Base-by-base conservation (phyloP, 192 early-diverging fungal species). In the Funneliformis geosporum region DNA sequence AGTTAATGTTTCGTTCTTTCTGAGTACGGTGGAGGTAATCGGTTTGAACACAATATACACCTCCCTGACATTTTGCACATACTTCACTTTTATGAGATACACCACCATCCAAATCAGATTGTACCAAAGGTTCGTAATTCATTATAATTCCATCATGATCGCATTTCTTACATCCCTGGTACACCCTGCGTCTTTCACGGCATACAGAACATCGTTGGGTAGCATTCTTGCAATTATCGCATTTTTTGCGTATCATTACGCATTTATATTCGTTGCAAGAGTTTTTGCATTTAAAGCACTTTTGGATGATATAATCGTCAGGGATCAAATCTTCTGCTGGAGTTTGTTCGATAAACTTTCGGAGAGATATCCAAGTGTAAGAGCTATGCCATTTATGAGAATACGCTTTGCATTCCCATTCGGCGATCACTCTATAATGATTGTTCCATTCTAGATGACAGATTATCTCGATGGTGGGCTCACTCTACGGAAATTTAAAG, bases 311-410 rank as follows among this genome's bases (percentile, higher is more conserved):
- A 76, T 25, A 65, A 44, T 76, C 75, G 11, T n/a, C 46, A 6
- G 5, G 18, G 0, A 1, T 60, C 21, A 75, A 75, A 42, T 72
- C 5, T 14, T 8, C 5, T 21, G 9, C 27, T 9, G 8, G 27
- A 8, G n/a, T 42, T 76, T 39, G 21, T 0, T 42, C 42, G 7
- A 76, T 46, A 76, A 64, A 76, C 23, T 76, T 64, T 76, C 44
- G 16, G n/a, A 76, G 75, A 25, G 75, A 76, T 65, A 76, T 44
- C 75, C 75, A 76, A 65, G 75, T 76, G 25, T 76, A 76, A 76
- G 75, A 60, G 39, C 75, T 76, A 9, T 8, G 7, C 75, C 75
- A 76, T 43, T 16, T 23, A 27, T 64, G 62, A 14, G 14, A 5
- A 43, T 40, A 76, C 43, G 43, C 23, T 28, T 16, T 16, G 12